Percentiles rank a stretch among this genome's conserved stretches.
Conservation (phyloP, 2,329 filamentous ascomycete genomes). For the Fonsecaea pedrosoi region DNA sequence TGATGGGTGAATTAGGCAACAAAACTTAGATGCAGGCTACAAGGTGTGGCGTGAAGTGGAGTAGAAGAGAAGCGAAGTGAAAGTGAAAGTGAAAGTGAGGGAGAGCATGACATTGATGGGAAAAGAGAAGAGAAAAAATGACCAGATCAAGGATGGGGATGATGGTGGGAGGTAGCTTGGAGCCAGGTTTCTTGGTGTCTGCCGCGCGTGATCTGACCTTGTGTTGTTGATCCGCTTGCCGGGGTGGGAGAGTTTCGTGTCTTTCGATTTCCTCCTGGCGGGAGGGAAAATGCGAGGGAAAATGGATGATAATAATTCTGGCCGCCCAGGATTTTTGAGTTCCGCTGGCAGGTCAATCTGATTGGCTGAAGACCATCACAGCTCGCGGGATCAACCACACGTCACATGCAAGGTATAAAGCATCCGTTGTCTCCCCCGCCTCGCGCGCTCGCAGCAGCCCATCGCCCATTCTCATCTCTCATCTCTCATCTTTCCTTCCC, state of each 20-base stretch:
- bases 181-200: not conserved
- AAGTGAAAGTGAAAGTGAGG: constrained; percentile 32
- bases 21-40: not conserved
- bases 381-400: constrained; percentile 29
- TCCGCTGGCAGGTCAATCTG: constrained; percentile 15
- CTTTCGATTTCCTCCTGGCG: not conserved
- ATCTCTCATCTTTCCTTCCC: constrained; percentile 27
- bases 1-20: not conserved
- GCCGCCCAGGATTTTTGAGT: not conserved
- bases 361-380: constrained; percentile 32
- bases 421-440: constrained; percentile 46
- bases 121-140: constrained; percentile 13
- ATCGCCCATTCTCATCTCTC: constrained; percentile 39
- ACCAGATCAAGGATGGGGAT: not conserved
- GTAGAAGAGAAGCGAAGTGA: constrained; percentile 30
- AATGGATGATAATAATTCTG: not conserved
- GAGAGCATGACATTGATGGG: constrained; percentile 21
- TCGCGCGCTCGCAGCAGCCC: constrained; percentile 47
- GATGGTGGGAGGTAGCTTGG: not conserved
- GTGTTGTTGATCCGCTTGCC: not conserved
- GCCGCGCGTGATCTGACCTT: constrained; percentile 27
- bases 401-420: constrained; percentile 41
- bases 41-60: constrained; percentile 9
- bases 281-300: not conserved
- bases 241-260: not conserved